Base-by-base conservation (phyloP, 1,284 basidiomycete genomes). In the Porodaedalea pini region DNA sequence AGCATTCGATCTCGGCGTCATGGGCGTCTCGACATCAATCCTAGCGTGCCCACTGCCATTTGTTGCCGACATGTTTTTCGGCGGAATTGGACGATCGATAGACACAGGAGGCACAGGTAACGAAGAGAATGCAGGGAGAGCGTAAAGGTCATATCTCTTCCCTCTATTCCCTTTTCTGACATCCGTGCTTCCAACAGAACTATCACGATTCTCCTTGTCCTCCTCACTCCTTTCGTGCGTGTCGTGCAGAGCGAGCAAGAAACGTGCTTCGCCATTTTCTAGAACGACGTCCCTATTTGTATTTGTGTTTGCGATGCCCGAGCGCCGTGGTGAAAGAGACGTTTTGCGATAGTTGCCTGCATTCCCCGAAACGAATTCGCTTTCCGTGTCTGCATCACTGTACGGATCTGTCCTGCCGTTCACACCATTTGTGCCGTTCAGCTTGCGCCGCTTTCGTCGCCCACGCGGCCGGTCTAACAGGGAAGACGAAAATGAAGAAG, bases 381-480 rank as follows among this genome's bases (percentile, higher is more conserved):
- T 29, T 8, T 54, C 51, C 10, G 57, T 34, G 34, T 44, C 56
- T 7, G 44, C 15, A 10, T 48, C 48, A 13, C 43, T 36, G 4
- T 32, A n/a, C 10, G 40, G 17, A 15, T 13, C n/a, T 25, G 11
- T 6, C 4, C 13, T n/a, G 19, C 27, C 21, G 15, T 11, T 40
- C 13, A 34, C 36, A 34, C 5, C 17, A 45, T 27, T 43, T 3
- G 23, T 11, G 37, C 21, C 25, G 40, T 34, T 19, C 7, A 47
- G 11, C 37, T 59, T 59, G 23, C 53, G 52, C 11, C 54, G 45
- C 43, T 58, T 58, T 34, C 57, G 51, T 25, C 40, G 51, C 6
- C 47, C 37, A 5, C 41, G 53, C 32, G 17, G n/a, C 11, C 54
- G 44, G 7, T 15, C 40, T 21, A 17, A 15, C 5, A 27, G 15